Conservation (phyloP, 768 basidiomycete genomes). For the Tricholoma flavovirens region DNA sequence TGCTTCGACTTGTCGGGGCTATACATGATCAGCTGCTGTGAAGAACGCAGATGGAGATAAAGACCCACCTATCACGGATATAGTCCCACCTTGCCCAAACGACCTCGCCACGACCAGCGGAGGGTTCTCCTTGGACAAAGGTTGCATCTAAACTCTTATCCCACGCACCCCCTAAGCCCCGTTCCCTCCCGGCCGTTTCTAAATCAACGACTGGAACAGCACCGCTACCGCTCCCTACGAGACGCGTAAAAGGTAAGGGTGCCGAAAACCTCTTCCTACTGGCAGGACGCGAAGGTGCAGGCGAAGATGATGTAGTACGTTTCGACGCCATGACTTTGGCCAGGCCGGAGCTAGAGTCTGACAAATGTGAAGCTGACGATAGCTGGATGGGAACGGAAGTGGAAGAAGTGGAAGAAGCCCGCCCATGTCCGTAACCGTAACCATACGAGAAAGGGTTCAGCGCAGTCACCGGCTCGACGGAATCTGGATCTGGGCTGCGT, state of each 20-base stretch:
- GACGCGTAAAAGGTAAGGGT: constrained; percentile 3
- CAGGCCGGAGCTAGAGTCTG: neutral
- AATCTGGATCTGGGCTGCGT: neutral
- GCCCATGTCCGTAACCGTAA: neutral
- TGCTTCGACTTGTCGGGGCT: neutral
- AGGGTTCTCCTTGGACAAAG: neutral
- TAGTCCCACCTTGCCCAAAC: neutral
- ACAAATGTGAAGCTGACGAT: constrained; percentile 12
- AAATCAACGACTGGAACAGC: constrained; percentile 10
- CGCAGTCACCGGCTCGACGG: neutral
- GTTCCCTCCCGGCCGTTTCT: constrained; percentile 1
- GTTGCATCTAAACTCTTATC: neutral
- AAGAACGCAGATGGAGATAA: neutral
- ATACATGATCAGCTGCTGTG: neutral
- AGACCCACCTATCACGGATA: constrained; percentile 2
- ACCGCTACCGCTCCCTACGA: neutral
- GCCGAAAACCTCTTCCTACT: constrained; percentile 7
- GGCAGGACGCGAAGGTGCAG: neutral
- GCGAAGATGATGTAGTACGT: neutral
- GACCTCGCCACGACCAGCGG: neutral
- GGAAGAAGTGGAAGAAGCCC: neutral
- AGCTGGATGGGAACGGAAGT: constrained; percentile 52
- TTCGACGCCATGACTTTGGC: constrained; percentile 3
- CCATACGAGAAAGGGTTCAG: neutral
- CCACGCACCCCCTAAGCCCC: neutral